These are phyloP conservation scores for Stachybotrys elegans DNA, from an alignment of 2,329 filamentous ascomycete species.

Conservation along the genomic window DNA sequence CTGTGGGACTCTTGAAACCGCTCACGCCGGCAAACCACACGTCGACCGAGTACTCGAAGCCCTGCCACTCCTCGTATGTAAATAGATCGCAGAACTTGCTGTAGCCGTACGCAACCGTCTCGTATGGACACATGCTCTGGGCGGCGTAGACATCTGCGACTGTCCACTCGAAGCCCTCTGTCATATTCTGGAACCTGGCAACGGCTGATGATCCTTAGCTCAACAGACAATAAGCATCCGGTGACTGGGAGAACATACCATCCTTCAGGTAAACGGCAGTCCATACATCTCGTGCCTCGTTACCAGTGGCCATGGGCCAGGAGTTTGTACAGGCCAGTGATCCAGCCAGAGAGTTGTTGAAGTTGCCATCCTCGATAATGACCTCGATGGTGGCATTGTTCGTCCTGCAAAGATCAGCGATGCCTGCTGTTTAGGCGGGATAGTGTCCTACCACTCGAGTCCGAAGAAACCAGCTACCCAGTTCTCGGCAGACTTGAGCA, in stretches of 20 bases:
- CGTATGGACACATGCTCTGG: conserved; percentile 71
- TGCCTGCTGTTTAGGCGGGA: no score
- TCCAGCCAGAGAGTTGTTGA: conserved; percentile 68
- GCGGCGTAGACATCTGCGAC: conserved; percentile 59
- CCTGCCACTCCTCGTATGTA: conserved; percentile 68
- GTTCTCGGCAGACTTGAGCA: conserved; percentile 73
- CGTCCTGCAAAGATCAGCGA: conserved; percentile 35
- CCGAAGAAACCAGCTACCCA: conserved; percentile 78
- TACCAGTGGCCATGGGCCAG: conserved; percentile 43
- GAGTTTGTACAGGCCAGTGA: conserved; percentile 63
- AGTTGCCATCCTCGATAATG: conserved; percentile 58
- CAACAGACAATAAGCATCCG: background rate
- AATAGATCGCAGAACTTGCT: conserved; percentile 71
- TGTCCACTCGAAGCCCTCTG: conserved; percentile 59
- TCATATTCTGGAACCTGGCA: conserved; percentile 49
- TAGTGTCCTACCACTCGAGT: conserved; percentile 50
- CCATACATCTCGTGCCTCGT: conserved; percentile 55
- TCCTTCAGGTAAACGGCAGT: conserved; percentile 58
- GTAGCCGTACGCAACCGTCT: conserved; percentile 72
- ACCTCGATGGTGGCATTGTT: conserved; percentile 68
- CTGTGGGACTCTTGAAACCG: conserved; percentile 60
- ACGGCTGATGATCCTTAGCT: conserved; percentile 39
- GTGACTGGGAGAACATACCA: conserved; percentile 25
- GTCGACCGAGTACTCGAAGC: conserved; percentile 67
- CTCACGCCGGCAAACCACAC: conserved; percentile 57